Evolutionary conservation across 805 yeast genomes (phyloP).

Genomic region (Debaryomyces maramus): DNA sequence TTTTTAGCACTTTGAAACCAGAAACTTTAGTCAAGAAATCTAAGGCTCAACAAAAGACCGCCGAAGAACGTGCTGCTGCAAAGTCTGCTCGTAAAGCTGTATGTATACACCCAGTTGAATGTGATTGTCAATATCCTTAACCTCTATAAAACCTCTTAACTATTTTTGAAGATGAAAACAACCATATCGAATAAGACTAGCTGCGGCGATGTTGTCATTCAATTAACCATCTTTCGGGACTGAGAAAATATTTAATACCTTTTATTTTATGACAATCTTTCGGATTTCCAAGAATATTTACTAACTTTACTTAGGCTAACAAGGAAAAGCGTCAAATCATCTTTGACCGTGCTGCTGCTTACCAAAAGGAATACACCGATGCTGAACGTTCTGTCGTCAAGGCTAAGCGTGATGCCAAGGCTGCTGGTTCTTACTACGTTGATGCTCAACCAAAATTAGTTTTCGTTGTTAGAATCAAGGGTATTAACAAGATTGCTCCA

Average conservation of each 20-base stretch:
- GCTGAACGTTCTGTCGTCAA: constrained; percentile 85
- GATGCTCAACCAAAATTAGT: constrained; percentile 93
- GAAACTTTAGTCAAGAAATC: constrained; percentile 84
- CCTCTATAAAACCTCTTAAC: constrained; percentile 1
- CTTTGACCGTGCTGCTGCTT: constrained; percentile 94
- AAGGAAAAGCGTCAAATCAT: constrained; percentile 63
- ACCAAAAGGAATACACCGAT: constrained; percentile 90
- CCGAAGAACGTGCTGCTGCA: constrained; percentile 78
- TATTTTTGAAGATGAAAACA: constrained; percentile 53
- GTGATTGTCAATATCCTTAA: constrained; percentile 3
- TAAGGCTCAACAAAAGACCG: constrained; percentile 74
- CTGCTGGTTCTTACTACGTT: constrained; percentile 90
- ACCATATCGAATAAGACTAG: constrained; percentile 60
- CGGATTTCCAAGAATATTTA: constrained; percentile 13
- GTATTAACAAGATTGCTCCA: constrained; percentile 98
- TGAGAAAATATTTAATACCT: constrained; percentile 40
- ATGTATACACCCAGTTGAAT: constrained; percentile 44
- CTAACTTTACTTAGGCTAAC: constrained; percentile 42
- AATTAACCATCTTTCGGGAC: constrained; percentile 88
- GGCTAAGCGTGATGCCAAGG: constrained; percentile 93
- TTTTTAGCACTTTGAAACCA: constrained; percentile 58
- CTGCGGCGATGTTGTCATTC: constrained; percentile 69
- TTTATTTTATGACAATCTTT: constrained; percentile 1
- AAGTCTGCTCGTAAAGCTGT: constrained; percentile 77
- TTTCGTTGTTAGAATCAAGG: constrained; percentile 97